Evolutionary conservation across 495 filamentous ascomycete species (phyloP).

Genomic region (Neurospora sublineolata): DNA sequence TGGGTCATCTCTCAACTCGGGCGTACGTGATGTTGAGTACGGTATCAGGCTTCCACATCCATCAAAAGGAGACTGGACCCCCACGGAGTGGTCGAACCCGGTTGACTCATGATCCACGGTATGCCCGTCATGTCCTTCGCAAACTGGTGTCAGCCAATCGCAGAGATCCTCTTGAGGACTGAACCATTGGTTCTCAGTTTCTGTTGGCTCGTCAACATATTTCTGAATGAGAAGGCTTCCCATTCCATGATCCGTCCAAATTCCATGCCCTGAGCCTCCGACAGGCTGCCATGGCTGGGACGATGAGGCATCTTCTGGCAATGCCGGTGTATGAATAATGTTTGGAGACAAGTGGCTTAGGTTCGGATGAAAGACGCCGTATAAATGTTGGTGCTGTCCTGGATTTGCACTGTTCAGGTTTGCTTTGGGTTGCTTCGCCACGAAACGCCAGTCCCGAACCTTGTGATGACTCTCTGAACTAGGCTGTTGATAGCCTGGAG

Average conservation of each 20-base stretch:
- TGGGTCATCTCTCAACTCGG: background rate
- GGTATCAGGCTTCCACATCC: background rate
- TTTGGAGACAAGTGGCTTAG: background rate
- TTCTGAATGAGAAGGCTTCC: background rate
- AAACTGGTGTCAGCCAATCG: background rate
- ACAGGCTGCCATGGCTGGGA: background rate
- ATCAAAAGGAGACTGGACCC: background rate
- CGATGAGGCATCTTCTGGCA: background rate
- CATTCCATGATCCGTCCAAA: background rate
- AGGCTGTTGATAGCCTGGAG: background rate
- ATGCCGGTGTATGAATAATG: background rate
- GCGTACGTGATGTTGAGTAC: background rate
- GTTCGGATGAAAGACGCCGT: background rate
- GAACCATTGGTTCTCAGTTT: background rate
- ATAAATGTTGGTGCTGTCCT: background rate
- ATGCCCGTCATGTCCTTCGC: background rate
- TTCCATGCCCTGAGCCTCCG: background rate
- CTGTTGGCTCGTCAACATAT: background rate
- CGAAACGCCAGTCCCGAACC: background rate
- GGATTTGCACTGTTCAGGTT: background rate
- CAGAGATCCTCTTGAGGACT: background rate
- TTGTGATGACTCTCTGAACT: background rate
- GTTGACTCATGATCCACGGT: background rate
- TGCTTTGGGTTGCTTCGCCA: background rate
- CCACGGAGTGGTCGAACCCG: background rate